Evolutionary conservation across 108 stramenopile genomes (phyloP).

Genomic region (Fragilaria radians): DNA sequence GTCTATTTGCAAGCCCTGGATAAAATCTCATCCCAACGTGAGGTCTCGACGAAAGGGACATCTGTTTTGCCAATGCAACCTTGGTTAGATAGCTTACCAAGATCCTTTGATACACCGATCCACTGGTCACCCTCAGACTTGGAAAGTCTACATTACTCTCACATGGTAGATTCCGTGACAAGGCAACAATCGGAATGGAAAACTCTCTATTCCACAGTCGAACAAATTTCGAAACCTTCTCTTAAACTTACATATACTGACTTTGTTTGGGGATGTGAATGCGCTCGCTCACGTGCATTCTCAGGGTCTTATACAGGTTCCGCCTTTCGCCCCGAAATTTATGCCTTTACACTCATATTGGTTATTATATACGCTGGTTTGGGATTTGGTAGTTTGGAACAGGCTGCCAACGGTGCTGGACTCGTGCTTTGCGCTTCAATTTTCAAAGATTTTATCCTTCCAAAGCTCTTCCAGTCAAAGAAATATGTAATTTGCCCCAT

Average conservation of each 20-base stretch:
- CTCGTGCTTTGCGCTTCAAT: slow-evolving; percentile 71
- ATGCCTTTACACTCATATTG: slow-evolving; percentile 56
- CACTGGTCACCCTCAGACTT: slow-evolving; percentile 51
- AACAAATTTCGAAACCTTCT: slow-evolving; percentile 8
- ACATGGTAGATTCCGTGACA: slow-evolving; percentile 50
- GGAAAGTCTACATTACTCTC: slow-evolving; percentile 59
- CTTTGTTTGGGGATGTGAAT: slow-evolving; percentile 81
- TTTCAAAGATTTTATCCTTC: slow-evolving; percentile 76
- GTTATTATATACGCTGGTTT: slow-evolving; percentile 66
- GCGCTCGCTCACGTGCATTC: slow-evolving; percentile 77
- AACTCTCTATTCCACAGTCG: slow-evolving; percentile 25
- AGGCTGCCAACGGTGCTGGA: slow-evolving; percentile 86
- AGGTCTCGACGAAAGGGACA: slow-evolving; percentile 8
- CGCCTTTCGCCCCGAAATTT: slow-evolving; percentile 71
- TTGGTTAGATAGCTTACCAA: slow-evolving; percentile 74
- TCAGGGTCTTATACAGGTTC: slow-evolving; percentile 69
- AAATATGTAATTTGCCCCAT: slow-evolving; percentile 86
- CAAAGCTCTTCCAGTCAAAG: slow-evolving; percentile 62
- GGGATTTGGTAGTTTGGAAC: slow-evolving; percentile 66
- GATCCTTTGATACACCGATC: slow-evolving; percentile 69
- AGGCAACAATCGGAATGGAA: slow-evolving; percentile 60
- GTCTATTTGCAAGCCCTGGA: slow-evolving; percentile 39
- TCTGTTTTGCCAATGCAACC: slow-evolving; percentile 30
- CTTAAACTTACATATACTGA: slow-evolving; percentile 50
- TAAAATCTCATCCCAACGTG: too few relatives aligned